Conservation (phyloP, 225 moss, liverwort and hornwort species). For the Marchantia paleacea region DNA sequence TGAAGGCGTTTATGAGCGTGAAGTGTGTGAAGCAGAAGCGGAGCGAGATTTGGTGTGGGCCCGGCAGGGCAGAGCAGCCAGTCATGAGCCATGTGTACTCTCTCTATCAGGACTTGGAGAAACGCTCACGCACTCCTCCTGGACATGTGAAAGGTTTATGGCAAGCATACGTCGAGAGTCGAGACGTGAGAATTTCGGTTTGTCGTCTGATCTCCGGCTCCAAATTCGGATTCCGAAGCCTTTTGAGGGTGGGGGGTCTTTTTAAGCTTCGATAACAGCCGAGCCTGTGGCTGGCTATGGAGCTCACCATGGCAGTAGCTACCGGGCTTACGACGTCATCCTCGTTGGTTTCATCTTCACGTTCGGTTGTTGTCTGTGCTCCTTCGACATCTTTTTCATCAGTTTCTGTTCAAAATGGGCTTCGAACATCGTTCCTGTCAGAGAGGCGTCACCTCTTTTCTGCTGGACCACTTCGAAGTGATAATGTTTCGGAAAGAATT, state of each 20-base stretch:
- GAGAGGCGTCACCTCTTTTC: not conserved
- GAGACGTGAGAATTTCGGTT: not conserved
- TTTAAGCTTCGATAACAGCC: not conserved
- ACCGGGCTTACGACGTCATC: not conserved
- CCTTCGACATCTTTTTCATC: not conserved
- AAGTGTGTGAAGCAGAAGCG: not conserved
- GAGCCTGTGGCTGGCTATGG: not conserved
- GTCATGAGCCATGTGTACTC: not conserved
- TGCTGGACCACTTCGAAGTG: not conserved
- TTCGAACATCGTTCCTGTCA: not conserved
- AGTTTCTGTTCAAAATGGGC: not conserved
- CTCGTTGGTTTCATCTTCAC: not conserved
- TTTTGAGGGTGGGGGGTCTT: not conserved
- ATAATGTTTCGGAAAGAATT: not conserved
- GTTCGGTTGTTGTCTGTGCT: not conserved
- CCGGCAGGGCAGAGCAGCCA: not conserved
- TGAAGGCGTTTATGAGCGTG: too few relatives aligned
- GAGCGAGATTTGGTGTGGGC: not conserved
- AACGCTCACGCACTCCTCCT: not conserved
- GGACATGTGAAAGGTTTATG: not conserved
- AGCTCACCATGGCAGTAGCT: constrained; percentile 1
- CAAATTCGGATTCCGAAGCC: not conserved
- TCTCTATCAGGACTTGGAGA: not conserved
- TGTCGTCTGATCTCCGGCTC: not conserved
- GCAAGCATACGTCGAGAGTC: not conserved